Base-by-base conservation (phyloP, 1,284 basidiomycete genomes). In the Fomes fomentarius region DNA sequence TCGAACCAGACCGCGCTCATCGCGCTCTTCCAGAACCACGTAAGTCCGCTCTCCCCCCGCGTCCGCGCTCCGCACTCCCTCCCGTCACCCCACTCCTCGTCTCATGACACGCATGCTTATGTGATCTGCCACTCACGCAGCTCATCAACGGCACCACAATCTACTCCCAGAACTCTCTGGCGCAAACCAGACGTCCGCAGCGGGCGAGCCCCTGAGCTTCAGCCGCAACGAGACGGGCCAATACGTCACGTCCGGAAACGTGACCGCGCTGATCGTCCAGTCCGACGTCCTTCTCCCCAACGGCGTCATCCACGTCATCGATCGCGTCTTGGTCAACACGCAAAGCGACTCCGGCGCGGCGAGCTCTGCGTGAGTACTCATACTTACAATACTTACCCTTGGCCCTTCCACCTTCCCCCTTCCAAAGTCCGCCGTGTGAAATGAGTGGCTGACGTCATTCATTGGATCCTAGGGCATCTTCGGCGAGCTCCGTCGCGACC, bases 301-400 rank as follows among this genome's bases (percentile, higher is more conserved):
- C 62, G 91, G 91, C 54, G 90, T 93, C 22, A 66, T 91, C 7
- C 88, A 93, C 67, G 69, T 89, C 46, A 82, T 92, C 58, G 80
- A 91, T 67, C 62, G 69, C 2, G 84, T 91, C 11, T 75, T 92
- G 42, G 55, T 84, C 44, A 81, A 88, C 69, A 76, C 78, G 3
- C 66, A 74, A 14, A 67, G 66, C 14, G 73, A 91, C 69, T 49
- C 76, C 2, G 61, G 63, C 3, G 82, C 80, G 1, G 88, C 88
- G 1, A 76, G 69, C 34, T 79, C 80, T 53, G 87, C 87, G 77
- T 87, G 69, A 51, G 69, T 69, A 4, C 10, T 28, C 5, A 24
- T 22, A 40, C 12, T n/a, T n/a, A n/a, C n/a, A 7, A 15, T 37
- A 15, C 19, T 38, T 52, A n/a, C n/a, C 39, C 28, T n/a, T 22